Evolutionary conservation across 139 green algal genomes (phyloP), one percentile per base, ranked within the genome.

Genomic region (Volvox africanus): DNA sequence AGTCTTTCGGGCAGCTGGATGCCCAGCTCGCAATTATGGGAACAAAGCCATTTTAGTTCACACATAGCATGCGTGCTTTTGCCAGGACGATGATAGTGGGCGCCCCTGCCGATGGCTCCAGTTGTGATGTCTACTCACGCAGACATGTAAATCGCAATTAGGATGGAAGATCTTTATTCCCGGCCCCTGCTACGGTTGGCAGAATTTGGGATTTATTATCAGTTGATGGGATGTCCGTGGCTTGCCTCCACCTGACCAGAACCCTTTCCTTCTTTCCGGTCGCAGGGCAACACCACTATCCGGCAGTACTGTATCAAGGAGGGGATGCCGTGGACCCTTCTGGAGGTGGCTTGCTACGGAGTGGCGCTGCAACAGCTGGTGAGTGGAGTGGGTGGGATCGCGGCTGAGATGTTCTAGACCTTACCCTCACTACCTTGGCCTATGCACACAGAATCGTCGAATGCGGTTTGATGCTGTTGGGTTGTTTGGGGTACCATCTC

Each of bases 241-340:
- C 44, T 55, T 55, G 44, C 44, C 65, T 73, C 2, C 65, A 73
- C 65, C 6, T 16, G 65, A 24, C 65, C 65, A 24, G 65, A 73
- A 16, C 5, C 65, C 65, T 6, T 20, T 35, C 76, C 76, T 19
- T 19, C 32, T 6, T 35, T 19, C 36, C 1, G 36, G 36, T 67
- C 44, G 61, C 87, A 91, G 76, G 61, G 33, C 87, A 91, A 91
- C 87, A 80, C 21, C 33, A 79, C 30, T 61, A 69, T 91, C 61
- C 37, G 50, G 61, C 6, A 21, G 13, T 68, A 91, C 87, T 86
- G 87, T 35, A 28, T 1, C 24, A 26, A 37, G 12, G 87, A 91
- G 61, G 87, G 87, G 11, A 61, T 91, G 32, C 33, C 76, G 22
- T 91, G 76, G 76, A 86, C 61, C 14, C 76, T 91, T 61, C 76